Conservation (phyloP, 768 basidiomycete species). For the Postia placenta region DNA sequence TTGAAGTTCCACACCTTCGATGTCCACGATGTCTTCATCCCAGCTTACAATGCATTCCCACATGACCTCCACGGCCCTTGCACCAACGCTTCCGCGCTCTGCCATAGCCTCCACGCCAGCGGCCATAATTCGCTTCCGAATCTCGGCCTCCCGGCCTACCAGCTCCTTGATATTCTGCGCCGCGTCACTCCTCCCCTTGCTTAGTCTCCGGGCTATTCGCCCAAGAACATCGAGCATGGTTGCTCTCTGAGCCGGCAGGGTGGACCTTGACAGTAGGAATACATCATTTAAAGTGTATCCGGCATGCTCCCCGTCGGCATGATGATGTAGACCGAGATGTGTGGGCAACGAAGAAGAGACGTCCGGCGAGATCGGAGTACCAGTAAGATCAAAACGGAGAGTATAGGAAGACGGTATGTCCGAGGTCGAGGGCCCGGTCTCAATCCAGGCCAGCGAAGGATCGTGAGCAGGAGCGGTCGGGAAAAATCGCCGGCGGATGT, state of each 20-base stretch:
- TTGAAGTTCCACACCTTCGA: conserved; percentile 44
- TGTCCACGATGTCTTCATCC: conserved; percentile 31
- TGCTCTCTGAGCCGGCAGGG: conserved; percentile 76
- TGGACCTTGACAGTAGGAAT: conserved; percentile 72
- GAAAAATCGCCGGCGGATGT: conserved; percentile 81
- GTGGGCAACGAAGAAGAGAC: conserved; percentile 61
- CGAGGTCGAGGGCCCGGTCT: conserved; percentile 24
- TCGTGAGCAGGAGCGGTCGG: conserved; percentile 63
- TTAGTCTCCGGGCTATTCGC: conserved; percentile 40
- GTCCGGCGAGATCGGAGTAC: conserved; percentile 53
- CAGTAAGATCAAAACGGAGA: conserved; percentile 65
- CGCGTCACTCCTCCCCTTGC: conserved; percentile 23
- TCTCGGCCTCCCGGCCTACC: conserved; percentile 30
- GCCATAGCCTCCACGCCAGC: conserved; percentile 60
- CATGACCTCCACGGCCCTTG: conserved; percentile 60
- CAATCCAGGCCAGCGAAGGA: conserved; percentile 80
- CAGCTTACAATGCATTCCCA: conserved; percentile 74
- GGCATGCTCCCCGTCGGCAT: conserved; percentile 71
- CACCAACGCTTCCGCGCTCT: conserved; percentile 62
- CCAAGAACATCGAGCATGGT: conserved; percentile 73
- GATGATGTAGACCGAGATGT: conserved; percentile 87
- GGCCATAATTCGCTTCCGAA: conserved; percentile 60
- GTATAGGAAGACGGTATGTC: conserved; percentile 22
- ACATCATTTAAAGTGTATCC: conserved; percentile 89
- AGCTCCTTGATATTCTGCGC: conserved; percentile 29